These are phyloP conservation scores for Solanum gandarillasii DNA, from an alignment of 257 asterid genomes.

Conservation along the genomic window DNA sequence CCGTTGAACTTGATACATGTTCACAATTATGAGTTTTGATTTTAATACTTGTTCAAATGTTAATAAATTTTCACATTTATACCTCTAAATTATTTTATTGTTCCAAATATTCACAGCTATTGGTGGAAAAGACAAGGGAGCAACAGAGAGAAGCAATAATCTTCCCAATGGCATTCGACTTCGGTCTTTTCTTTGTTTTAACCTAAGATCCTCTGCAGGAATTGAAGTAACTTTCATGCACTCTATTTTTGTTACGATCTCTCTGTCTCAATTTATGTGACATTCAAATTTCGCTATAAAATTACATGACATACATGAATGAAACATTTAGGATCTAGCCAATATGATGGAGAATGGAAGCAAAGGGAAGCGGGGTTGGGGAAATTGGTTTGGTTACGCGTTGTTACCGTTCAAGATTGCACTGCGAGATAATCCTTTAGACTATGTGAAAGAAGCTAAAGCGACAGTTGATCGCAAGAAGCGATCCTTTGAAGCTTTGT, in stretches of 20 bases:
- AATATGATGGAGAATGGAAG: constrained; percentile 7
- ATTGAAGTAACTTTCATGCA: constrained; percentile 10
- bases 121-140: constrained; percentile 7
- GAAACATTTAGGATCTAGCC: not conserved
- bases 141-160: constrained; percentile 8
- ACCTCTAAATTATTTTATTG: not conserved
- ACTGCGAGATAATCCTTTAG: constrained; percentile 1
- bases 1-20: not conserved
- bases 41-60: too few relatives aligned
- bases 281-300: not conserved
- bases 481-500: constrained; percentile 1
- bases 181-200: constrained; percentile 22
- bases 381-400: constrained; percentile 2
- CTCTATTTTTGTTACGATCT: not conserved
- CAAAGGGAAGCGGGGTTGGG: constrained; percentile 5
- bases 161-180: constrained; percentile 21
- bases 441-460: constrained; percentile 5
- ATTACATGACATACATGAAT: not conserved
- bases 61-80: not conserved
- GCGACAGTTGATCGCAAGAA: constrained; percentile 5
- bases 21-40: not conserved
- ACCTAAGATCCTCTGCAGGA: constrained; percentile 27
- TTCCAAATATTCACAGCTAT: not conserved
- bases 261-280: not conserved
- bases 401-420: constrained; percentile 3